Evolutionary conservation across 805 yeast species (phyloP), one percentile per base, ranked within the genome.

Genomic region (Suhomyces kilbournensis): DNA sequence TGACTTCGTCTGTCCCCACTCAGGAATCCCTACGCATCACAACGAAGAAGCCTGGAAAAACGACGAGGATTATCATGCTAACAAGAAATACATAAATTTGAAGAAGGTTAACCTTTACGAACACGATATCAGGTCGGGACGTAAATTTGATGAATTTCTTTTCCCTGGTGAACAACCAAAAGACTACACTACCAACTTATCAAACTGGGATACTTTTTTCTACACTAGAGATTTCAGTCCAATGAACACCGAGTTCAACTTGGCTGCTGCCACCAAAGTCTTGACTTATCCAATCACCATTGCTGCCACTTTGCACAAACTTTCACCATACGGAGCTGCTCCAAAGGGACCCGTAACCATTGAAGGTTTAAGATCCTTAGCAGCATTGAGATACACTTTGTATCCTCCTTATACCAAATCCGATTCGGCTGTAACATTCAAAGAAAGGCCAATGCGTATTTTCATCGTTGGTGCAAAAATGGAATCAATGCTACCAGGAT

Each of bases 11-110:
- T 94, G 98, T 72, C 99, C 99, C 1, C 74, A 81, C 52, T 88
- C 97, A 4, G 99, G 99, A 2, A 91, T 94, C 48, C 99, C 99
- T 22, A 94, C 99, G 3, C 99, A 94, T 68, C 96, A 90, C 65
- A 84, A 90, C 19, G 78, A 79, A 64, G 90, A 87, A 58, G 97
- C 97, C 1, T 94, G 97, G 97, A 85, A 85, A 62, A 71, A 74
- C 51, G 98, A 94, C 67, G 74, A 64, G 7, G 83, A 80, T 22
- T 92, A 92, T 67, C 97, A 90, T 62, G 63, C 72, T 22, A 65
- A 81, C 23, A 80, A 84, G 60, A 82, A 76, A 56, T 88, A 88
- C 68, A 89, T 90, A 63, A 70, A 82, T 44, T 79, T 94, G 74
- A 87, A 86, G 63, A 87, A 88, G 71, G 97, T 90, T 42, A 94